A percentile compares a stretch with the other conserved stretches of the same genome.
phyloP scores from a whole-genome alignment of 148 eudicot genomes.

The Chenopodium berlandieri region DNA sequence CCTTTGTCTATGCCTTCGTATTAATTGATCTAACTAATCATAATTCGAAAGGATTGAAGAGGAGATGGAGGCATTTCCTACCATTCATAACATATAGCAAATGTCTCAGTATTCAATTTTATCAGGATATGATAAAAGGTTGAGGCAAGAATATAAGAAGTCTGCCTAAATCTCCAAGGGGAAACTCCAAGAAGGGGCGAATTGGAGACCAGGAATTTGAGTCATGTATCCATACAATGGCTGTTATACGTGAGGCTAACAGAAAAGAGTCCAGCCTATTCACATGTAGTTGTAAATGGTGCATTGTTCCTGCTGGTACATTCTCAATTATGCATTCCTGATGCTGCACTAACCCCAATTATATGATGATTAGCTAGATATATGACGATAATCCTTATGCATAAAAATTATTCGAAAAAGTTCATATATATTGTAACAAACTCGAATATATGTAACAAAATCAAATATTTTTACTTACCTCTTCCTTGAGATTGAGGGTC shows the following conservation, averaged over 20 bases:
- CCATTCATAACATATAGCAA: background rate
- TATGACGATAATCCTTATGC: too few species aligned
- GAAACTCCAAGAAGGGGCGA: slow-evolving; percentile 33
- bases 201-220: slow-evolving; percentile 23
- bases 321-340: slow-evolving; percentile 32
- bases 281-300: slow-evolving; percentile 26
- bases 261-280: slow-evolving; percentile 25
- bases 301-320: slow-evolving; percentile 19
- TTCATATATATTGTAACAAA: background rate
- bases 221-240: slow-evolving; percentile 36
- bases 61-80: background rate
- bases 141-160: slow-evolving; percentile 32
- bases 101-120: background rate
- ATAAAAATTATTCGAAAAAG: background rate
- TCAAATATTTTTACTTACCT: slow-evolving; percentile 12
- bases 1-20: too few species aligned
- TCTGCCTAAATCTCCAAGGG: slow-evolving; percentile 24
- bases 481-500: slow-evolving; percentile 24
- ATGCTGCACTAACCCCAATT: slow-evolving; percentile 13
- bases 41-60: background rate
- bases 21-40: too few species aligned
- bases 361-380: too few species aligned
- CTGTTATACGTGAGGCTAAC: slow-evolving; percentile 20
- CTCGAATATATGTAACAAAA: background rate
- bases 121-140: slow-evolving; percentile 29